Evolutionary conservation across 2,329 filamentous ascomycete genomes (phyloP).

Genomic region (Trichophyton mentagrophytes): DNA sequence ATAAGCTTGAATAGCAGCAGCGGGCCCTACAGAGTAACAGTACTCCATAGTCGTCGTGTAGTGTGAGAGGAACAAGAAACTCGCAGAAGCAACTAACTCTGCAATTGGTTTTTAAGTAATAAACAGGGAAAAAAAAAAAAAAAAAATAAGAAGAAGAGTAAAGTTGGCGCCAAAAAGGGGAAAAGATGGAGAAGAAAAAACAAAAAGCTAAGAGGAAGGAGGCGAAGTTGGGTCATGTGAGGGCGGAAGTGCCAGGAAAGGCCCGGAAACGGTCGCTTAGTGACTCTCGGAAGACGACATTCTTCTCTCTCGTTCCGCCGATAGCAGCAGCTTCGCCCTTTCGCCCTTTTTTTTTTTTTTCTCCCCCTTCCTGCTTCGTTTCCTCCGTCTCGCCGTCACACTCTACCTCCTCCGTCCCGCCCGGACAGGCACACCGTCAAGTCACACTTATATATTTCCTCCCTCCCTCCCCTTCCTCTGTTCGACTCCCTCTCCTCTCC

Average conservation of each 20-base stretch:
- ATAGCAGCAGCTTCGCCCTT: background rate
- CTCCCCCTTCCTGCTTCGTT: background rate
- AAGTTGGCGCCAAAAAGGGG: background rate
- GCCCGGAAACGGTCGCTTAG: slow-evolving; percentile 11
- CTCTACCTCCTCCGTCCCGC: background rate
- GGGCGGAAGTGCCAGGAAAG: slow-evolving; percentile 6
- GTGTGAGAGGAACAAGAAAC: background rate
- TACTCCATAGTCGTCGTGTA: background rate
- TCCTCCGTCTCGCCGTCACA: background rate
- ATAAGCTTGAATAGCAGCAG: background rate
- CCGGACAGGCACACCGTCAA: background rate
- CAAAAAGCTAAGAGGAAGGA: background rate
- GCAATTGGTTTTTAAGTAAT: background rate
- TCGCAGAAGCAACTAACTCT: background rate
- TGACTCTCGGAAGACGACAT: background rate
- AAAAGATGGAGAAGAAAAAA: background rate
- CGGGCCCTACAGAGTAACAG: no score
- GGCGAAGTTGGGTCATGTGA: slow-evolving; percentile 9
- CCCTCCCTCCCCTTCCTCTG: background rate
- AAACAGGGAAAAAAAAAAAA: background rate
- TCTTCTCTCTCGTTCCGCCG: background rate
- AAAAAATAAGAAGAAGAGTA: background rate
- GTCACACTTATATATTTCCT: background rate
- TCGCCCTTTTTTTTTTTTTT: background rate
- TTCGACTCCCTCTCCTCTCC: background rate